Evolutionary conservation across 2,329 filamentous ascomycete species (phyloP).

Genomic region (Beauveria sp.): DNA sequence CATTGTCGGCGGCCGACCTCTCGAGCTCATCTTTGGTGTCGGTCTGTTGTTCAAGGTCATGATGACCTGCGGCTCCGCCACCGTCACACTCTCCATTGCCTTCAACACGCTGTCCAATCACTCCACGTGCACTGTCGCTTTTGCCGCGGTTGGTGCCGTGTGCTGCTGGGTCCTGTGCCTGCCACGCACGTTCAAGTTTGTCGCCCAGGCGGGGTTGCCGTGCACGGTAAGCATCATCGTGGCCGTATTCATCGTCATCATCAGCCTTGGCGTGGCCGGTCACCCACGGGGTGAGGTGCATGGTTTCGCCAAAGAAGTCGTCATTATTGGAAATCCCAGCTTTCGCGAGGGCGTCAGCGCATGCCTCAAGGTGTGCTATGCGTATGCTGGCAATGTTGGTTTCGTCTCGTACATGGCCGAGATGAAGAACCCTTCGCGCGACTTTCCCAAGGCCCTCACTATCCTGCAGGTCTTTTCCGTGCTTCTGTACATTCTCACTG

Average conservation of each 20-base stretch:
- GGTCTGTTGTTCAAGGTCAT: conserved; percentile 68
- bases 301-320: conserved; percentile 23
- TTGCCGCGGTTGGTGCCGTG: conserved; percentile 54
- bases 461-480: conserved; percentile 27
- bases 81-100: conserved; percentile 58
- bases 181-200: conserved; percentile 54
- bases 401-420: conserved; percentile 29
- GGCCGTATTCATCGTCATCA: conserved; percentile 30
- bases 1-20: conserved; percentile 33
- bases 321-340: conserved; percentile 21
- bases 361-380: conserved; percentile 28
- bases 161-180: conserved; percentile 57
- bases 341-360: conserved; percentile 26
- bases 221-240: conserved; percentile 27
- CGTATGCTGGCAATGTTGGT: conserved; percentile 31
- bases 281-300: conserved; percentile 22
- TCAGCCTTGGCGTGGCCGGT: conserved; percentile 24
- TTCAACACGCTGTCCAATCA: conserved; percentile 60
- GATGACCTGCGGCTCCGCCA: conserved; percentile 61
- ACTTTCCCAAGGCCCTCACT: conserved; percentile 24
- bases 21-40: conserved; percentile 31
- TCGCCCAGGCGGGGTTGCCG: conserved; percentile 24
- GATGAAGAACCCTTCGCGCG: conserved; percentile 25
- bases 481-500: conserved; percentile 25
- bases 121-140: conserved; percentile 57